Conservation (phyloP, 1,139 yeast species). For the Nakaseomyces nivariensis region DNA sequence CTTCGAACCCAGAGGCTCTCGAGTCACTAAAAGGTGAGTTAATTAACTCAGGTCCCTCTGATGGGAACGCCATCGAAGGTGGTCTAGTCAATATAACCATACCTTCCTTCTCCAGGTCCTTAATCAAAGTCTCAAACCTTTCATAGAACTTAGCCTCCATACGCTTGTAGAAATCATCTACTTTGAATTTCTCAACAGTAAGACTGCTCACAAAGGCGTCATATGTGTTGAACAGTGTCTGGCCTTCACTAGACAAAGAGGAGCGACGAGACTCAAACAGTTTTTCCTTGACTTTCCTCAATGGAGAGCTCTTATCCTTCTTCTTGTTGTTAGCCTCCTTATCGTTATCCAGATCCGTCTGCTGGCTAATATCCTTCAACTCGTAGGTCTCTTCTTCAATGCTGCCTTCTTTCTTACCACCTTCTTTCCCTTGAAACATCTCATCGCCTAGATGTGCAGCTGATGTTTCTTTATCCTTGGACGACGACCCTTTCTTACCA, state of each 20-base stretch:
- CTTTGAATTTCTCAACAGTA: slow-evolving; percentile 45
- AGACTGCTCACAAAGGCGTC: slow-evolving; percentile 44
- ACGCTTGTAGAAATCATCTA: slow-evolving; percentile 48
- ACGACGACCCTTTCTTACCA: slow-evolving; percentile 3
- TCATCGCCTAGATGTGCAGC: not conserved
- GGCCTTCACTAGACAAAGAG: slow-evolving; percentile 21
- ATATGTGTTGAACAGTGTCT: slow-evolving; percentile 23
- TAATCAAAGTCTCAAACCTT: slow-evolving; percentile 42
- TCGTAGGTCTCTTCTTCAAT: slow-evolving; percentile 26
- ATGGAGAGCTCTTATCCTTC: slow-evolving; percentile 7
- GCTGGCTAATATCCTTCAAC: slow-evolving; percentile 14
- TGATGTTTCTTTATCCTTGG: not conserved
- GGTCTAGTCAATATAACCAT: slow-evolving; percentile 4
- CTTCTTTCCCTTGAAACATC: slow-evolving; percentile 6
- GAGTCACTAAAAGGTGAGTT: not conserved
- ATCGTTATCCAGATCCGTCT: slow-evolving; percentile 3
- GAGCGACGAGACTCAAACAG: slow-evolving; percentile 20
- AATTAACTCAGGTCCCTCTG: not conserved
- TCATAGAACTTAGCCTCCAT: slow-evolving; percentile 42
- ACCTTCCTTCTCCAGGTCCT: slow-evolving; percentile 34
- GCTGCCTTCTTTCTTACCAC: slow-evolving; percentile 6
- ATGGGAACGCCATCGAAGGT: not conserved
- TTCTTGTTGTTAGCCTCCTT: not conserved
- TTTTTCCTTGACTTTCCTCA: slow-evolving; percentile 10
- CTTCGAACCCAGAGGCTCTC: not conserved